phyloP scores from a whole-genome alignment of 257 asterid genomes.

The Solanum commersonii region DNA sequence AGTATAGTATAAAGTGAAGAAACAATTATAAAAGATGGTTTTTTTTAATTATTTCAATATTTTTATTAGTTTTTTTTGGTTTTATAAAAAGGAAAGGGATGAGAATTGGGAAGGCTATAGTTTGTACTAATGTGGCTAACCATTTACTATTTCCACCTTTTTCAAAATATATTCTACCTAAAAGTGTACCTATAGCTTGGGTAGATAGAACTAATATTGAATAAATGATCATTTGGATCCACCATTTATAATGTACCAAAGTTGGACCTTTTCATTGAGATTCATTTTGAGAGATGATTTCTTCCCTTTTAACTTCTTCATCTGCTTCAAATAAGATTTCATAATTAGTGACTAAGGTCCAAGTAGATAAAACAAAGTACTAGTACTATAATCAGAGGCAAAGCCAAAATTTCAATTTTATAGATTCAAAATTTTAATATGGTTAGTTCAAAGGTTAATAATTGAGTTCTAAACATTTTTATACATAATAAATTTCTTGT shows the following conservation, averaged over 20 bases:
- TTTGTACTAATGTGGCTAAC: slow-evolving; percentile 56
- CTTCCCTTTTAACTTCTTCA: background rate
- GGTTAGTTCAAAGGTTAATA: background rate
- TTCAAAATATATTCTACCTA: slow-evolving; percentile 59
- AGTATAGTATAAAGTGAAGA: slow-evolving; percentile 14
- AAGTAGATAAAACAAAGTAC: background rate
- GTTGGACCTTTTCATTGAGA: background rate
- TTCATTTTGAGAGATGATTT: background rate
- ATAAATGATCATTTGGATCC: slow-evolving; percentile 42
- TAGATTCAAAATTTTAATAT: no score
- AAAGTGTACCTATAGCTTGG: slow-evolving; percentile 38
- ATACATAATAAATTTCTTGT: no score
- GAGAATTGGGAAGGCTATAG: slow-evolving; percentile 52
- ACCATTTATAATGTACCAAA: slow-evolving; percentile 29
- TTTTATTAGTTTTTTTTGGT: background rate
- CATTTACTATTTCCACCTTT: slow-evolving; percentile 68
- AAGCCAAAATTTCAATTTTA: no score
- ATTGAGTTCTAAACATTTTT: background rate
- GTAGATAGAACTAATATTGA: slow-evolving; percentile 37
- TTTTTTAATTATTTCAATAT: background rate
- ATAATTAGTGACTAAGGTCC: background rate
- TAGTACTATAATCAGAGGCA: background rate
- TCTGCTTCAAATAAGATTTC: background rate
- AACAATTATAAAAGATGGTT: slow-evolving; percentile 4
- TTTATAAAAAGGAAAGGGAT: slow-evolving; percentile 44